phyloP scores from a whole-genome alignment of 2,329 filamentous ascomycete species.

The Pseudopithomyces maydicus region DNA sequence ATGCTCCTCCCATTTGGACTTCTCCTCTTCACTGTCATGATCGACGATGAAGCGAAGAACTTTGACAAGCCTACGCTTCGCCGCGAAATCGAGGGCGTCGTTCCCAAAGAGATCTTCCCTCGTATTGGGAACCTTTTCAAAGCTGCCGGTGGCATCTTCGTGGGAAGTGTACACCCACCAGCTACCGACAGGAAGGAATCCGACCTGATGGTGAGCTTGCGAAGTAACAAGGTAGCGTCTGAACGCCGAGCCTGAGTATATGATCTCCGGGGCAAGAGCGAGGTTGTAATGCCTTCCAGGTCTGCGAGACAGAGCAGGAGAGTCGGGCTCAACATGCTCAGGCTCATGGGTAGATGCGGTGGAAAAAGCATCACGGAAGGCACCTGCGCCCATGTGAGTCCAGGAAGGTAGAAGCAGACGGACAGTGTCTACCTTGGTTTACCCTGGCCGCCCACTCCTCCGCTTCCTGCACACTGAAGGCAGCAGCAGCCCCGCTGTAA shows the following conservation, averaged over 20 bases:
- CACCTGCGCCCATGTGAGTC: constrained; percentile 20
- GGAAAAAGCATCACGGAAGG: constrained; percentile 28
- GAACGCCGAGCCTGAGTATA: constrained; percentile 81
- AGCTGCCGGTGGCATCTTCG: constrained; percentile 23
- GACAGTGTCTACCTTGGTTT: constrained; percentile 34
- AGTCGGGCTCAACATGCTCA: constrained; percentile 17
- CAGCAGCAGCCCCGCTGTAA: constrained; percentile 86
- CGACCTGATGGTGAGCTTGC: constrained; percentile 83
- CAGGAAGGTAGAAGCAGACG: background rate
- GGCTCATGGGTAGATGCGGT: constrained; percentile 38
- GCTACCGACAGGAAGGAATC: constrained; percentile 90
- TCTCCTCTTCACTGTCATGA: constrained; percentile 66
- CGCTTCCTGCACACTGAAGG: constrained; percentile 81
- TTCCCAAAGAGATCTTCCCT: constrained; percentile 91
- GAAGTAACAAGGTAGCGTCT: constrained; percentile 85
- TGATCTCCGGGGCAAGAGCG: constrained; percentile 81
- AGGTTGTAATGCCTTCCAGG: constrained; percentile 79
- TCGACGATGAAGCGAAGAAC: constrained; percentile 82
- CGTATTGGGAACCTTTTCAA: constrained; percentile 81
- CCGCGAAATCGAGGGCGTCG: constrained; percentile 73
- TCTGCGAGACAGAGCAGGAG: constrained; percentile 51
- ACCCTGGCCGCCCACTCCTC: constrained; percentile 70
- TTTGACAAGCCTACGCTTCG: constrained; percentile 89
- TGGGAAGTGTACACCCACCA: constrained; percentile 75
- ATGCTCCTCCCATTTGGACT: constrained; percentile 63